Evolutionary conservation across 2,329 filamentous ascomycete genomes (phyloP), one percentile per base, ranked within the genome.

Genomic region (Daldinia sp.): DNA sequence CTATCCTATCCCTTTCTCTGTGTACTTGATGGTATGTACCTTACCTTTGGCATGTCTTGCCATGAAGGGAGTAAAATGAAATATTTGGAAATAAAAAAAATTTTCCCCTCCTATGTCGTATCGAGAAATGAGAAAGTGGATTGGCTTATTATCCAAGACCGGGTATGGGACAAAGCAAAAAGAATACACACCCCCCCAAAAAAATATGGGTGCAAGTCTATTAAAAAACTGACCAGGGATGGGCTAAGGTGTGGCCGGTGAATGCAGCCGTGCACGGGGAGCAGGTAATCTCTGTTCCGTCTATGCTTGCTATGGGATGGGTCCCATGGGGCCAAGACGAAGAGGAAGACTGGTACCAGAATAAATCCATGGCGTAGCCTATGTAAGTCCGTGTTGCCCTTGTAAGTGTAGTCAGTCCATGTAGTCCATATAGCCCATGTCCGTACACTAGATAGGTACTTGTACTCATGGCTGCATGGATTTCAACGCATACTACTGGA

Each of bases 401-500:
- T 39, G 30, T 33, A 33, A 10, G 6, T 33, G 35, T 39, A 39
- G 35, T 13, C 26, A 20, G 3, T 26, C 46, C 46, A n/a, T 28
- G 48, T 51, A 39, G 35, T 13, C 26, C n/a, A 20, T 35, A 10
- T 33, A 20, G 3, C 46, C 46, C 46, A n/a, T 28, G 48, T 51
- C 26, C 18, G 48, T 35, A 51, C 2, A 20, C n/a, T 53, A 53
- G 18, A 33, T 33, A 55, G 46, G 41, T 66, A 62, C 67, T 65
- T 33, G 7, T 46, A 65, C 72, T 73, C 72, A 74, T 70, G 64
- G 65, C 62, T 66, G 42, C 70, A 72, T 72, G 70, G 67, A 57
- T 70, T 56, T 70, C 57, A 58, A 51, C 44, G 54, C 59, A 51
- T 63, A 62, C 63, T 60, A 54, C 62, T 79, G 75, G 76, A 74